Base-by-base conservation (phyloP, 2,329 filamentous ascomycete genomes). In the Aspergillus sclerotialis region DNA sequence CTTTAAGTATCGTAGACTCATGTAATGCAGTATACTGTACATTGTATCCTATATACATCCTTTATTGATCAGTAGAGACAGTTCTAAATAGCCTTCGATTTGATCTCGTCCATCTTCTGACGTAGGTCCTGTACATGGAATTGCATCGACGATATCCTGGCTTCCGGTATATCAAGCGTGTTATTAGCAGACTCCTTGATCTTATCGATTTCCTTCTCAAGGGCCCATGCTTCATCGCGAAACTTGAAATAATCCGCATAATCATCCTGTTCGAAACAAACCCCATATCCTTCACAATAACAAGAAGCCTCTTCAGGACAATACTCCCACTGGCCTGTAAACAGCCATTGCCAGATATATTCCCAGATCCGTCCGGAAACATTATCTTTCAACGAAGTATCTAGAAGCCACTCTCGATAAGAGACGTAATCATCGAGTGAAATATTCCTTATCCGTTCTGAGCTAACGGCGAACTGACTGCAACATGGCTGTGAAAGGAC, bases 401-500 rank as follows among this genome's bases (percentile, higher is more conserved):
- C 55, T 18, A 73, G 55, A 4, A 75, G 47, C 72, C 72, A 75
- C 36, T 72, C 64, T 19, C 70, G 61, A 35, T 71, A 66, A 42
- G 56, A 63, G 8, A 70, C 54, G 42, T 70, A 75, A 34, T 68
- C 57, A 29, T 61, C 53, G 36, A 64, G 57, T 4, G 68, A 66
- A 17, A 67, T 58, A 7, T 59, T 60, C 13, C 56, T 62, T 29
- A 76, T 70, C 11, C 66, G 60, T 18, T 73, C 69, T 7, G 63
- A 52, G 10, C 63, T 68, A 4, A 76, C 56, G 1, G 73, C 73
- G 44, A 76, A 76, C 45, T 76, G 73, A 2, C 68, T 68, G 40
- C 73, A 75, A 44, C 72, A 75, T 2, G 72, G 65, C 39, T 74
- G 69, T 2, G 69, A 67, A 2, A 76, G 58, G 4, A 69, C 62